Conservation (phyloP, 441 rosid species). For the Corymbia calophylla region DNA sequence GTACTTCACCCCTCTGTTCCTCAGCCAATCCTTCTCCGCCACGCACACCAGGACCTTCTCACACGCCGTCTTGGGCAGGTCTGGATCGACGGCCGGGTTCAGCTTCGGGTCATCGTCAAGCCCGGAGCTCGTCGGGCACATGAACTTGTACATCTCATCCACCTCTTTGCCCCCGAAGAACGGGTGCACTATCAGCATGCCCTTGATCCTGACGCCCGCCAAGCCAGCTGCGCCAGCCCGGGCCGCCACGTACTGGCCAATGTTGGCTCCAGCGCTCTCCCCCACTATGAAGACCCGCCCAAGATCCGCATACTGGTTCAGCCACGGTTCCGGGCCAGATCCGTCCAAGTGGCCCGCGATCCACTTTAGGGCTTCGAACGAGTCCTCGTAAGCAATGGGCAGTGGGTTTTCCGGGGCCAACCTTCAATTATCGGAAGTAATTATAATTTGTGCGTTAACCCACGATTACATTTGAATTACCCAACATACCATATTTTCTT, state of each 20-base stretch:
- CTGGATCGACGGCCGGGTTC: conserved; percentile 25
- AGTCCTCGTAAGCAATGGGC: conserved; percentile 29
- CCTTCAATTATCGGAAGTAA: conserved; percentile 16
- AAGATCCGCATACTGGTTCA: conserved; percentile 16
- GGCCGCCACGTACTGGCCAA: conserved; percentile 27
- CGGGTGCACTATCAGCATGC: conserved; percentile 30
- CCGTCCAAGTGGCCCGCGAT: conserved; percentile 17
- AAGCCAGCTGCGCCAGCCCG: conserved; percentile 11
- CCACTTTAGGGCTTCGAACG: conserved; percentile 28
- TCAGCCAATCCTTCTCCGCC: conserved; percentile 28
- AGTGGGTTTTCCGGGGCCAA: conserved; percentile 31
- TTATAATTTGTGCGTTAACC: background rate
- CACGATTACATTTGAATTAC: background rate
- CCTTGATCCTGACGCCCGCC: conserved; percentile 8
- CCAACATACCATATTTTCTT: background rate
- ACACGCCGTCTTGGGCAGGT: conserved; percentile 11
- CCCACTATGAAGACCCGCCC: conserved; percentile 23
- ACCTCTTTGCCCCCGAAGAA: conserved; percentile 20
- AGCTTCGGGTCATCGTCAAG: conserved; percentile 24
- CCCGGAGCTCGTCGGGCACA: conserved; percentile 28
- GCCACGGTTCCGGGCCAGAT: conserved; percentile 16
- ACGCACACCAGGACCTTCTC: conserved; percentile 24
- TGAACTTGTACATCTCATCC: conserved; percentile 18
- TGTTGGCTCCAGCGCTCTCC: conserved; percentile 33
- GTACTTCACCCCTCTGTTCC: conserved; percentile 18